Percentiles rank a stretch among this genome's conserved stretches.
These are phyloP conservation scores for Caryopteris hybrid DNA, from an alignment of 305 asterid genomes.

Conservation along the genomic window DNA sequence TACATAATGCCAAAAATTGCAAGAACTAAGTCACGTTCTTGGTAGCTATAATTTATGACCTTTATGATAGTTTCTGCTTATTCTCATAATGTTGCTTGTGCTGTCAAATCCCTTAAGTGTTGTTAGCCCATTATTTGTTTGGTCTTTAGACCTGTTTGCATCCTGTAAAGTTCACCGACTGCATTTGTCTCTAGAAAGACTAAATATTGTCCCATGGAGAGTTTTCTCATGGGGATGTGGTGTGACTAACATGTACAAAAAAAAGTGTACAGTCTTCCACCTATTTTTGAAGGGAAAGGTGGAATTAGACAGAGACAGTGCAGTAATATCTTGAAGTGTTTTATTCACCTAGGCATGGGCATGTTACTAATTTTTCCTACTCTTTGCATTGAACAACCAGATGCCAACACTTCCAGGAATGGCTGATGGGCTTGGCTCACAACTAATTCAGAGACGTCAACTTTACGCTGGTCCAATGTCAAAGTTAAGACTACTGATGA, in stretches of 20 bases:
- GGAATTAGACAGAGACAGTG: neutral
- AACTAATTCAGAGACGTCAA: slow-evolving; percentile 75
- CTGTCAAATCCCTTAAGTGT: neutral
- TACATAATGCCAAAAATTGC: neutral
- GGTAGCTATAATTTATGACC: neutral
- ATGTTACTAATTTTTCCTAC: slow-evolving; percentile 13
- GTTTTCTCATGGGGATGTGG: neutral
- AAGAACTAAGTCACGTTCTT: neutral
- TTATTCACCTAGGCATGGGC: neutral
- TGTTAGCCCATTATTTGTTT: neutral
- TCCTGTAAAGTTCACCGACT: neutral
- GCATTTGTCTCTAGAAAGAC: neutral
- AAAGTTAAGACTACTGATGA: slow-evolving; percentile 86
- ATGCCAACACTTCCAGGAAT: slow-evolving; percentile 58
- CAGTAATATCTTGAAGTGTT: neutral
- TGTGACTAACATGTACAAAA: neutral
- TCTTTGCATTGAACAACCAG: slow-evolving; percentile 37
- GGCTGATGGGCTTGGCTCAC: slow-evolving; percentile 83
- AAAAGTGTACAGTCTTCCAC: neutral
- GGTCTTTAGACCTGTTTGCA: neutral
- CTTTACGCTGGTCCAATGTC: slow-evolving; percentile 93
- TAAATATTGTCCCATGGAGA: neutral
- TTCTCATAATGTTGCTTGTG: neutral
- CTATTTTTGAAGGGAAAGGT: neutral
- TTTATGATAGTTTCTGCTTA: neutral